Conservation (phyloP, 148 eudicot genomes). For the Mesembryanthemum crystallinum region DNA sequence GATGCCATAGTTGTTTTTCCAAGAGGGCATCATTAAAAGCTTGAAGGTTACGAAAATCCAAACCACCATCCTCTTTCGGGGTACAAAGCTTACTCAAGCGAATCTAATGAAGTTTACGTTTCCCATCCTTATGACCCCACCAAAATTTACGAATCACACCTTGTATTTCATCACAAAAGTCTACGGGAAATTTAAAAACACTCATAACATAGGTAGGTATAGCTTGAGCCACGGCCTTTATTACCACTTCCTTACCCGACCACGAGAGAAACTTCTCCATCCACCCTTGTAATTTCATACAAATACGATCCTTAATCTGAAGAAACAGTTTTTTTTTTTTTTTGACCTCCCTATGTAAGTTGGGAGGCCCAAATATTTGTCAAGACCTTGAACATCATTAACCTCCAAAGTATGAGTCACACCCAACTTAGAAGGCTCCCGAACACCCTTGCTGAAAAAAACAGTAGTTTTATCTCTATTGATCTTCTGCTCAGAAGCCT, state of each 20-base stretch:
- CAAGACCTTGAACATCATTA: neutral
- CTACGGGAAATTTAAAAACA: neutral
- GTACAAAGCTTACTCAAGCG: neutral
- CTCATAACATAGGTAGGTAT: neutral
- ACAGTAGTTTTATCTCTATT: too few species aligned
- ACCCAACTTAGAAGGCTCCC: too few species aligned
- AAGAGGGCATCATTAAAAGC: neutral
- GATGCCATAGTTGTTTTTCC: neutral
- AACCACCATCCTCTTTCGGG: neutral
- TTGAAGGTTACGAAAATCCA: neutral
- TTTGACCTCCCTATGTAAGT: neutral
- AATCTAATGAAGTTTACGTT: neutral
- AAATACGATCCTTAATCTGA: neutral
- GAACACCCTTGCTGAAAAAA: too few species aligned
- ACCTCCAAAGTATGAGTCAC: neutral
- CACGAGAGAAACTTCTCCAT: neutral
- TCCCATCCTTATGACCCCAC: neutral
- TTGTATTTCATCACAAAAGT: neutral
- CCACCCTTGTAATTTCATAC: neutral
- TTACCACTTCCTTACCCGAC: neutral
- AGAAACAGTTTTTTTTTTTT: too few species aligned
- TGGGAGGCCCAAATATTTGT: neutral
- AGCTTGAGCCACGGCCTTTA: neutral
- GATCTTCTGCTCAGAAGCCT: too few species aligned
- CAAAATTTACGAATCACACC: neutral